Percentiles rank a stretch among this genome's conserved stretches.
Evolutionary conservation across 2,329 filamentous ascomycete genomes (phyloP).

Genomic region (Hypoxylon sp.): DNA sequence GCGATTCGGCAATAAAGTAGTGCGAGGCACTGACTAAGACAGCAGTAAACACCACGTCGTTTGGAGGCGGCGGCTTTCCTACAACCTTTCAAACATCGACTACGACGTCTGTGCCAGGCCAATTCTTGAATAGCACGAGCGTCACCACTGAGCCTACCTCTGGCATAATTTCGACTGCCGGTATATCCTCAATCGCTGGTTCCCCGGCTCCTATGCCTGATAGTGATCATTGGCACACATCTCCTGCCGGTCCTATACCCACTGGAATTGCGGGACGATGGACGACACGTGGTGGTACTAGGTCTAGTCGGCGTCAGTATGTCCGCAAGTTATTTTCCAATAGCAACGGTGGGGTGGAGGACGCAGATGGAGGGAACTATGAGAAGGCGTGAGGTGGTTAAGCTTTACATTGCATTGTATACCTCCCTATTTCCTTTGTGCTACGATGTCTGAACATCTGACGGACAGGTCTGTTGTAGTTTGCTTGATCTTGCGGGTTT

Average conservation of each 20-base stretch:
- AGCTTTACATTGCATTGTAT: slow-evolving; percentile 9
- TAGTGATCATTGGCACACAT: slow-evolving; percentile 40
- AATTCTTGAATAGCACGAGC: slow-evolving; percentile 29
- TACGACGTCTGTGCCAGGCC: slow-evolving; percentile 37
- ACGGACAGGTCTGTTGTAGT: slow-evolving; percentile 22
- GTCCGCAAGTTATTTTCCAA: slow-evolving; percentile 20
- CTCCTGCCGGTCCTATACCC: slow-evolving; percentile 22
- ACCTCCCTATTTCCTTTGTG: slow-evolving; percentile 27
- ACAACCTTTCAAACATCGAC: slow-evolving; percentile 51
- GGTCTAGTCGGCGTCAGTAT: slow-evolving; percentile 32
- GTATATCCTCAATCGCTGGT: slow-evolving; percentile 15
- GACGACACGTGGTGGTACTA: slow-evolving; percentile 2
- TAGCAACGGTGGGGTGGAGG: slow-evolving; percentile 5
- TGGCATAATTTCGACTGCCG: slow-evolving; percentile 1
- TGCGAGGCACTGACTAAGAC: slow-evolving; percentile 25
- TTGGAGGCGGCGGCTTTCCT: slow-evolving; percentile 28
- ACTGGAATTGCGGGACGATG: slow-evolving; percentile 14
- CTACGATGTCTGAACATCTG: slow-evolving; percentile 19
- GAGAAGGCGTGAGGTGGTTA: slow-evolving; percentile 10
- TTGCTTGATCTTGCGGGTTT: slow-evolving; percentile 35
- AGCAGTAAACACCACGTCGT: slow-evolving; percentile 41
- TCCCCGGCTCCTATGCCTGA: slow-evolving; percentile 30
- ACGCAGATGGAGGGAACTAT: slow-evolving; percentile 1
- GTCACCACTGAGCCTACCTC: slow-evolving; percentile 6
- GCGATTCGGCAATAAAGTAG: neutral